Evolutionary conservation across 805 yeast species (phyloP).

Genomic region (Kuraishia floccosa): DNA sequence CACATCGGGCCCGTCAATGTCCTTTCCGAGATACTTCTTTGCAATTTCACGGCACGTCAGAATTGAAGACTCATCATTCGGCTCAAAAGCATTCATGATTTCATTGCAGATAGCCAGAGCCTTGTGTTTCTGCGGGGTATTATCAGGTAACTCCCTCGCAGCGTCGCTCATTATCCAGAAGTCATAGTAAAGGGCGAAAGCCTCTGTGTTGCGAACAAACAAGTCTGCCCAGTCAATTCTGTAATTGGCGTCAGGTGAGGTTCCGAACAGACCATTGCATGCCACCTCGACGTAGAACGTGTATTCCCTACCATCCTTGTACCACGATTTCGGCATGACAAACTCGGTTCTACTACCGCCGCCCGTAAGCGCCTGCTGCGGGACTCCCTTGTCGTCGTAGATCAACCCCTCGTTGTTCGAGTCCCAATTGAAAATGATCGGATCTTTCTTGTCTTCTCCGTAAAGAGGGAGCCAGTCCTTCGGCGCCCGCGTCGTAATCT

Average conservation of each 20-base stretch:
- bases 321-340: constrained; percentile 48
- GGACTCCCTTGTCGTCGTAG: constrained; percentile 55
- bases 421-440: constrained; percentile 72
- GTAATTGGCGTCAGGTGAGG: constrained; percentile 54
- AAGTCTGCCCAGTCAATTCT: constrained; percentile 60
- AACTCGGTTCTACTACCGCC: constrained; percentile 75
- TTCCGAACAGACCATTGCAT: constrained; percentile 87
- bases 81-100: constrained; percentile 79
- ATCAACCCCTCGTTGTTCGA: constrained; percentile 79
- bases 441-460: constrained; percentile 24
- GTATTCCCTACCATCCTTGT: constrained; percentile 37
- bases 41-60: constrained; percentile 58
- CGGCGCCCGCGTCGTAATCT: constrained; percentile 56
- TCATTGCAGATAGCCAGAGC: constrained; percentile 73
- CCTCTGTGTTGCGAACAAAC: constrained; percentile 70
- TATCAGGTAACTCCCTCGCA: constrained; percentile 71
- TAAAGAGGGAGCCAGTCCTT: constrained; percentile 41
- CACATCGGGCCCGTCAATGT: constrained; percentile 56
- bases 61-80: constrained; percentile 46
- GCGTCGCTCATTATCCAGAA: constrained; percentile 88
- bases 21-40: constrained; percentile 47
- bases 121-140: constrained; percentile 71
- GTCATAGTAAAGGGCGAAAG: constrained; percentile 68
- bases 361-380: constrained; percentile 77
- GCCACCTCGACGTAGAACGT: constrained; percentile 77